Conservation (phyloP, 1,284 basidiomycete species). For the Ustilago hordei region DNA sequence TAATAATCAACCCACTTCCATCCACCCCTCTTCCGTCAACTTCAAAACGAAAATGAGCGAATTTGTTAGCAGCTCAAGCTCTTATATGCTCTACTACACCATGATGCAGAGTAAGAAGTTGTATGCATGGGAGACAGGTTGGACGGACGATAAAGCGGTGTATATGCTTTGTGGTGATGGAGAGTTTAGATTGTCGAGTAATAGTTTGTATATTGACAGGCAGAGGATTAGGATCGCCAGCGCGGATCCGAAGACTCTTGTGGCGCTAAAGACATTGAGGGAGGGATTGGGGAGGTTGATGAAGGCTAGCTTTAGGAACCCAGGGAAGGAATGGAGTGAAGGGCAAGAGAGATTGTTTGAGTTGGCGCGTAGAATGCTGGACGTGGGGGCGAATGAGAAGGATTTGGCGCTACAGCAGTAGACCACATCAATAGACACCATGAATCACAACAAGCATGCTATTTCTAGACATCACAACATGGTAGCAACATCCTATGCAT, state of each 20-base stretch:
- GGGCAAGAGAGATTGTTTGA: conserved; percentile 77
- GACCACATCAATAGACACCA: not conserved
- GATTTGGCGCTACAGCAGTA: conserved; percentile 48
- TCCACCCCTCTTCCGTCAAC: conserved; percentile 81
- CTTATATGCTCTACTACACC: conserved; percentile 56
- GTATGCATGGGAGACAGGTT: conserved; percentile 94
- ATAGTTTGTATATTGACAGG: conserved; percentile 83
- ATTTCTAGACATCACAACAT: not conserved
- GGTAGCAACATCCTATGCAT: too few relatives aligned
- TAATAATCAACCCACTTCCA: conserved; percentile 85
- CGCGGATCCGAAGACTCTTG: conserved; percentile 76
- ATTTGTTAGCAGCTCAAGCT: conserved; percentile 32
- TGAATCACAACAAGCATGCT: not conserved
- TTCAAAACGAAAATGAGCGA: conserved; percentile 46
- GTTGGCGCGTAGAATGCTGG: conserved; percentile 70
- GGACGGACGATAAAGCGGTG: conserved; percentile 85
- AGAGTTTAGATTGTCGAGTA: conserved; percentile 86
- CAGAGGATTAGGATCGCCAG: conserved; percentile 82
- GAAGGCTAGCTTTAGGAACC: conserved; percentile 72
- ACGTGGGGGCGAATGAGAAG: conserved; percentile 57
- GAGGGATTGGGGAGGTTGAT: conserved; percentile 77
- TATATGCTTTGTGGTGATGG: conserved; percentile 89
- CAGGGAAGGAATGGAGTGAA: conserved; percentile 76
- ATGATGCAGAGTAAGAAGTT: conserved; percentile 88
- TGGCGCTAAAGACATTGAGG: conserved; percentile 85